Conservation (phyloP, 2,329 filamentous ascomycete species). For the Paracoccidioides lutzii region DNA sequence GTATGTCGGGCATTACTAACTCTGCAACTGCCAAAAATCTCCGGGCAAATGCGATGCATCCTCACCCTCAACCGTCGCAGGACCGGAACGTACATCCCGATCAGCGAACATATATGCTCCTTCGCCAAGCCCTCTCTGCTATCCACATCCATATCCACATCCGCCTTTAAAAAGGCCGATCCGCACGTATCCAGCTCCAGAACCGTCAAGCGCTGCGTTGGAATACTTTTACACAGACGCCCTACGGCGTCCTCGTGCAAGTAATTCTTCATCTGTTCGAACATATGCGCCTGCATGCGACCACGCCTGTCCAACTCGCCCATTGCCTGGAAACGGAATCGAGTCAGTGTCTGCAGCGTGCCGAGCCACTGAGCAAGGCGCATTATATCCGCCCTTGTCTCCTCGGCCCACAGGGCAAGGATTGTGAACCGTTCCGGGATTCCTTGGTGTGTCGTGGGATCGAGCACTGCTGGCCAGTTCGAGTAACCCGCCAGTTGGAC, state of each 20-base stretch:
- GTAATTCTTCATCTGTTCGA: background rate
- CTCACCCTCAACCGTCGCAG: background rate
- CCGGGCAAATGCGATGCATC: conserved; percentile 4
- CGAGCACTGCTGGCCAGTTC: background rate
- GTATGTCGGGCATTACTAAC: background rate
- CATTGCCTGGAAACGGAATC: conserved; percentile 1
- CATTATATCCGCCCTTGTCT: background rate
- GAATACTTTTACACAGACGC: conserved; percentile 1
- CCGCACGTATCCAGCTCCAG: conserved; percentile 4
- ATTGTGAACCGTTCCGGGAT: background rate
- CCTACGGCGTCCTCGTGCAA: background rate
- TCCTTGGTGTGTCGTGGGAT: background rate
- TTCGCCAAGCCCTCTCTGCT: background rate
- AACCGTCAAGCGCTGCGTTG: background rate
- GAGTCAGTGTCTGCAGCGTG: background rate
- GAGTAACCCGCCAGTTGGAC: background rate
- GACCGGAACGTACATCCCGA: background rate
- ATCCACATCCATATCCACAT: background rate
- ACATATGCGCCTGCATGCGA: background rate
- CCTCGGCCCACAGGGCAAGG: background rate
- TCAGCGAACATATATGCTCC: conserved; percentile 2
- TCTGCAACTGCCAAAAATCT: conserved; percentile 2
- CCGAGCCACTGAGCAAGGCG: background rate
- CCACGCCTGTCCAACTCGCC: background rate
- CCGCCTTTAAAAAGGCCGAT: background rate